A percentile compares a stretch with the other conserved stretches of the same genome.
Conservation (phyloP, 2,329 filamentous ascomycete species). For the Aureobasidium melanogenum region DNA sequence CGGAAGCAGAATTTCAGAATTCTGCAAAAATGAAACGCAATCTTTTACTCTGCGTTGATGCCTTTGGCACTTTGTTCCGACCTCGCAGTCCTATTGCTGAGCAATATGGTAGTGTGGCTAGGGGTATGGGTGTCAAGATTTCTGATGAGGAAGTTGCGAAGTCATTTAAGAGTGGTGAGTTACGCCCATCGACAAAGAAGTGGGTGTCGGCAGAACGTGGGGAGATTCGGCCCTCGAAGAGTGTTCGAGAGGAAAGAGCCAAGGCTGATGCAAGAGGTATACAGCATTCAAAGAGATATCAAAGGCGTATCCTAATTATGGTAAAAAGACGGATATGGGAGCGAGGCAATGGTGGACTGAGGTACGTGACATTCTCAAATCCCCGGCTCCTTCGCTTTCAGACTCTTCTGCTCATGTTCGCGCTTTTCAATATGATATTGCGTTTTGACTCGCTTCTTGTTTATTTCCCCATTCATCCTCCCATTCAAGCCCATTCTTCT, state of each 20-base stretch:
- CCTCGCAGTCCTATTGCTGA: slow-evolving; percentile 42
- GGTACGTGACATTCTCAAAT: slow-evolving; percentile 29
- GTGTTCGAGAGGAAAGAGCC: too few relatives aligned
- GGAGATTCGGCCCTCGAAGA: too few relatives aligned
- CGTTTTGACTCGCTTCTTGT: background rate
- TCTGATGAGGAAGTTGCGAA: slow-evolving; percentile 32
- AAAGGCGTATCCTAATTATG: slow-evolving; percentile 49
- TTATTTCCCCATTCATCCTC: background rate
- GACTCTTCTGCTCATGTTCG: background rate
- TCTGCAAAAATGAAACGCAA: slow-evolving; percentile 25
- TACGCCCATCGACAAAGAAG: too few relatives aligned
- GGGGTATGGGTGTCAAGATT: slow-evolving; percentile 41
- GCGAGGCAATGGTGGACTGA: slow-evolving; percentile 52
- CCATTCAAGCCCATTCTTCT: too few relatives aligned
- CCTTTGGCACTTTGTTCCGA: slow-evolving; percentile 55
- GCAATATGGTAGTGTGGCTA: slow-evolving; percentile 48
- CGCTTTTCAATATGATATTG: background rate
- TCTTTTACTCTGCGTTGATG: slow-evolving; percentile 54
- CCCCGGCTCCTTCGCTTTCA: background rate
- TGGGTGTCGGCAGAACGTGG: too few relatives aligned
- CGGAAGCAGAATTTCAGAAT: background rate
- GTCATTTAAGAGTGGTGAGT: background rate
- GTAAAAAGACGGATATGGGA: slow-evolving; percentile 42
- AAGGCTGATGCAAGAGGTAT: background rate
- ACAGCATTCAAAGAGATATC: slow-evolving; percentile 42